A percentile compares a stretch with the other conserved stretches of the same genome.
Evolutionary conservation across 2,329 filamentous ascomycete genomes (phyloP).

Genomic region (Colletotrichum acutatum): DNA sequence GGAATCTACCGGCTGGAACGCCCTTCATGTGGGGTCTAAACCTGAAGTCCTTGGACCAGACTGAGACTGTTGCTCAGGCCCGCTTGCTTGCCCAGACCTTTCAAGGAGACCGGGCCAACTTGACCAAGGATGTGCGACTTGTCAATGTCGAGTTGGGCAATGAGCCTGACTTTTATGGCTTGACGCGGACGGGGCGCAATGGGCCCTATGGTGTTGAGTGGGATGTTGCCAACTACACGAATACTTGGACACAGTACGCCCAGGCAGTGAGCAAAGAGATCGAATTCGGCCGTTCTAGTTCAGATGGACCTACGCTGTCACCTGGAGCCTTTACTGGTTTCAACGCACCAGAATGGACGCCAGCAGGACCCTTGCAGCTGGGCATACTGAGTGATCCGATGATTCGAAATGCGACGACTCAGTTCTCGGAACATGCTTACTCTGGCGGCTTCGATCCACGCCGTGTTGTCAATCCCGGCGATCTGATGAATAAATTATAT

Average conservation of each 20-base stretch:
- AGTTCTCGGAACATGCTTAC: constrained; percentile 1
- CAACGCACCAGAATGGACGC: not conserved
- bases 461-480: not conserved
- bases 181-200: not conserved
- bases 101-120: not conserved
- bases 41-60: not conserved
- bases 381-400: not conserved
- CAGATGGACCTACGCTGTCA: not conserved
- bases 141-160: constrained; percentile 1
- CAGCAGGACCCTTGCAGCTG: not conserved
- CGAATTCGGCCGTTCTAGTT: not conserved
- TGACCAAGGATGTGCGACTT: not conserved
- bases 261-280: not conserved
- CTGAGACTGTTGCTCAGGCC: not conserved
- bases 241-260: not conserved
- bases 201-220: not conserved
- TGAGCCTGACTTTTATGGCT: constrained; percentile 10
- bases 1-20: not conserved
- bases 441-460: not conserved
- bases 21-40: constrained; percentile 12
- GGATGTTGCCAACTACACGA: not conserved
- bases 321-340: not conserved
- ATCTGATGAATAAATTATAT: not conserved
- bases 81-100: not conserved
- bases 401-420: not conserved